Conservation (phyloP, 1,284 basidiomycete species). For the Malassezia nana region DNA sequence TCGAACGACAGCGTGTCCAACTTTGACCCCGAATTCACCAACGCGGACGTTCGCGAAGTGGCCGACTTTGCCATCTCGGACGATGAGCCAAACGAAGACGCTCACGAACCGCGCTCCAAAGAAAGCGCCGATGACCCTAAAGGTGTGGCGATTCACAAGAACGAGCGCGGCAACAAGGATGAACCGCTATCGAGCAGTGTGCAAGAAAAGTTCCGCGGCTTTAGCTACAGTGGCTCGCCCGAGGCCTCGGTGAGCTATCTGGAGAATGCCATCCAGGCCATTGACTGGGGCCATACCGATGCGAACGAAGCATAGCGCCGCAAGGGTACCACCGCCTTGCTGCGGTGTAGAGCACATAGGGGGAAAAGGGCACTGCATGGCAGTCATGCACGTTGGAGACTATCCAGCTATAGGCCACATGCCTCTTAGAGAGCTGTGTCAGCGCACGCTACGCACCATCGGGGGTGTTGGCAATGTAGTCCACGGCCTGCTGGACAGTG, state of each 20-base stretch:
- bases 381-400: background rate
- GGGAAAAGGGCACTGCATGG: background rate
- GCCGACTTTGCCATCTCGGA: constrained; percentile 20
- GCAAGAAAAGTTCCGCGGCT: constrained; percentile 47
- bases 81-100: background rate
- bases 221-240: constrained; percentile 44
- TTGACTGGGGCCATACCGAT: constrained; percentile 3
- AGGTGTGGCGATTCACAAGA: constrained; percentile 21
- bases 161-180: constrained; percentile 22
- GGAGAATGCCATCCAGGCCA: constrained; percentile 5
- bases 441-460: constrained; percentile 53
- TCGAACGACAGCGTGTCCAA: constrained; percentile 95
- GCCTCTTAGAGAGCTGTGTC: background rate
- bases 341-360: background rate
- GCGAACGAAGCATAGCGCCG: background rate
- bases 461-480: constrained; percentile 91
- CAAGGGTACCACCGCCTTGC: background rate
- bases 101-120: background rate
- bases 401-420: background rate
- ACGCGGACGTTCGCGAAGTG: constrained; percentile 58
- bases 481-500: constrained; percentile 87
- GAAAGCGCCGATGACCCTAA: background rate
- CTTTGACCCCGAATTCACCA: constrained; percentile 97
- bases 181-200: constrained; percentile 34
- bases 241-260: constrained; percentile 29